Evolutionary conservation across 2,329 filamentous ascomycete genomes (phyloP).

Genomic region (Ophiostoma piceae): DNA sequence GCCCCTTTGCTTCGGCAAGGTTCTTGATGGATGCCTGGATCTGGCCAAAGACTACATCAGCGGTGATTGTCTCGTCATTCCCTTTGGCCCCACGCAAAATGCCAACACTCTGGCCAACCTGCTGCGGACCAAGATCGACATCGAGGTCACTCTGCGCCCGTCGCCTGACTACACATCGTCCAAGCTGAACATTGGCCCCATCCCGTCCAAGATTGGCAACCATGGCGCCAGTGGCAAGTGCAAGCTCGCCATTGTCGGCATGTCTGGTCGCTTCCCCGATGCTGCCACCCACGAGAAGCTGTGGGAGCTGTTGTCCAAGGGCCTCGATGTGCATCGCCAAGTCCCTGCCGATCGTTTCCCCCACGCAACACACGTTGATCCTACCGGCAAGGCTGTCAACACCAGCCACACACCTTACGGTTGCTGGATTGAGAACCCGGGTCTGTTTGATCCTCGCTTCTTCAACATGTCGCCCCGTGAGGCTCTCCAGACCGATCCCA

Average conservation of each 20-base stretch:
- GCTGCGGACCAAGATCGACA: conserved; percentile 40
- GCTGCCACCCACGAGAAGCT: conserved; percentile 65
- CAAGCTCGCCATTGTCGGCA: conserved; percentile 81
- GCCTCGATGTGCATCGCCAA: conserved; percentile 65
- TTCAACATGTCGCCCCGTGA: conserved; percentile 80
- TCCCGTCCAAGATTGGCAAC: conserved; percentile 38
- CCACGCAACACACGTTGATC: conserved; percentile 64
- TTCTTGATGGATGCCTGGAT: conserved; percentile 45
- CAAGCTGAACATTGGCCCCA: conserved; percentile 30
- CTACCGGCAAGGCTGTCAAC: conserved; percentile 67
- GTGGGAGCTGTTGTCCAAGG: conserved; percentile 70
- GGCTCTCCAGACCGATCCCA: conserved; percentile 73
- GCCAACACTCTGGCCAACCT: conserved; percentile 43
- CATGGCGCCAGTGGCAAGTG: conserved; percentile 47
- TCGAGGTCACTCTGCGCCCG: conserved; percentile 41
- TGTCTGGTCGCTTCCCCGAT: conserved; percentile 71
- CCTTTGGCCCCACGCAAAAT: conserved; percentile 48
- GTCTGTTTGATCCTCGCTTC: conserved; percentile 74
- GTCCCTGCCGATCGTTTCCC: conserved; percentile 69
- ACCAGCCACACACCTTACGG: conserved; percentile 72
- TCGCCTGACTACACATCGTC: conserved; percentile 35
- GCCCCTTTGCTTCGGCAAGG: conserved; percentile 44
- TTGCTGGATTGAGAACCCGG: conserved; percentile 69
- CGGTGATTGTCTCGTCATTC: conserved; percentile 43
- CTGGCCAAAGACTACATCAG: conserved; percentile 40